phyloP scores from a whole-genome alignment of 1,139 yeast species.

The Yamadazyma mexicana region DNA sequence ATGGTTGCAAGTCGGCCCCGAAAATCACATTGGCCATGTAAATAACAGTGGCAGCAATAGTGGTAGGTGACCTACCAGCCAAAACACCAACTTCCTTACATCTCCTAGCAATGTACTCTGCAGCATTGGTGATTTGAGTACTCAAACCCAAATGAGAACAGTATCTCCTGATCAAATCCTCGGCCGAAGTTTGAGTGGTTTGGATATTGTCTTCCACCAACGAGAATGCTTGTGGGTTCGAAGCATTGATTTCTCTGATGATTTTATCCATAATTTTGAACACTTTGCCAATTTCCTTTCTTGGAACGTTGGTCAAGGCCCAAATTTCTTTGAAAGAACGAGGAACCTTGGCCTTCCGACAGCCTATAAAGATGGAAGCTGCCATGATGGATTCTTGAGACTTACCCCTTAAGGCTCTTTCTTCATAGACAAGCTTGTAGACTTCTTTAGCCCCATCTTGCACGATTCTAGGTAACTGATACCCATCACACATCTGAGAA shows the following conservation, averaged over 20 bases:
- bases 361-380: conserved; percentile 91
- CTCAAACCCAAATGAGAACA: conserved; percentile 91
- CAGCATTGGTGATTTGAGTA: conserved; percentile 85
- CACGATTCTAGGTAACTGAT: conserved; percentile 88
- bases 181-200: conserved; percentile 89
- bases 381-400: conserved; percentile 96
- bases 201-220: conserved; percentile 58
- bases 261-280: conserved; percentile 80
- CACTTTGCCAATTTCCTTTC: conserved; percentile 89
- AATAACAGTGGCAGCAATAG: conserved; percentile 96
- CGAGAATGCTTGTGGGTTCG: conserved; percentile 39
- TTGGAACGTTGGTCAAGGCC: conserved; percentile 91
- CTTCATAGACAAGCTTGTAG: conserved; percentile 88
- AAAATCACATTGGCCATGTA: conserved; percentile 88
- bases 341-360: conserved; percentile 91
- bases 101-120: conserved; percentile 86
- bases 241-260: conserved; percentile 63
- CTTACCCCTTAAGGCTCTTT: conserved; percentile 82
- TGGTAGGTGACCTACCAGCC: conserved; percentile 96
- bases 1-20: conserved; percentile 67
- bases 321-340: conserved; percentile 95
- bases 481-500: conserved; percentile 96
- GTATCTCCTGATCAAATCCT: conserved; percentile 91
- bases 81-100: conserved; percentile 91
- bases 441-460: conserved; percentile 98